Conservation (phyloP, 1,139 yeast genomes). For the Torulaspora pretoriensis region DNA sequence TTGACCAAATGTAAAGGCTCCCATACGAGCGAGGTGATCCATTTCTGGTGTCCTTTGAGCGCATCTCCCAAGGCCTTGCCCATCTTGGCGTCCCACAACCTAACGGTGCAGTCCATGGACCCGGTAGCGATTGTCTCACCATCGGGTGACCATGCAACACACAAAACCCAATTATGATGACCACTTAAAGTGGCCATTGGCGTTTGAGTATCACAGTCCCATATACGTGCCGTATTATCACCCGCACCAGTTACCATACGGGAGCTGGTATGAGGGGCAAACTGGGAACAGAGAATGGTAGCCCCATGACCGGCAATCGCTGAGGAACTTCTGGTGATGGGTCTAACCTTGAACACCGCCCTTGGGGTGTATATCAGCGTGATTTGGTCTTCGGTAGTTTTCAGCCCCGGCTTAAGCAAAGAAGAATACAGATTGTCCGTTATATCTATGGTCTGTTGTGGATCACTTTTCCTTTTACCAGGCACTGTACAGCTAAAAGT, state of each 20-base stretch:
- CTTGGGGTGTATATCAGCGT: slow-evolving; percentile 91
- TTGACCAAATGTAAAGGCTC: slow-evolving; percentile 84
- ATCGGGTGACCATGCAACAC: slow-evolving; percentile 92
- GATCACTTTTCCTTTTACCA: slow-evolving; percentile 41
- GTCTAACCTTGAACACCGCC: slow-evolving; percentile 88
- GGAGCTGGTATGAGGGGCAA: slow-evolving; percentile 86
- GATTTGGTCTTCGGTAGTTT: slow-evolving; percentile 88
- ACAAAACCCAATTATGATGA: slow-evolving; percentile 89
- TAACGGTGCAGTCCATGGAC: slow-evolving; percentile 84
- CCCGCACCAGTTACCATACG: slow-evolving; percentile 96
- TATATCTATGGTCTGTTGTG: slow-evolving; percentile 56
- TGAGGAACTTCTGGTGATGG: slow-evolving; percentile 86
- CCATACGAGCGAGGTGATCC: slow-evolving; percentile 90
- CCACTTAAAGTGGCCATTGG: slow-evolving; percentile 78
- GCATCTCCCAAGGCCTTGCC: slow-evolving; percentile 77
- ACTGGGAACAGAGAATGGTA: slow-evolving; percentile 84
- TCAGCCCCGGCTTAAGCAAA: slow-evolving; percentile 77
- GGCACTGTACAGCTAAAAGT: slow-evolving; percentile 64
- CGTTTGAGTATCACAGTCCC: slow-evolving; percentile 97
- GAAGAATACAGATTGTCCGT: slow-evolving; percentile 72
- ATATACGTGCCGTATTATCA: slow-evolving; percentile 91
- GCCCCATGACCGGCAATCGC: slow-evolving; percentile 96
- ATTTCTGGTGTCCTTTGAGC: slow-evolving; percentile 75
- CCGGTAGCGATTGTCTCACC: slow-evolving; percentile 93
- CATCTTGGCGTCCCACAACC: slow-evolving; percentile 78